Evolutionary conservation across 768 basidiomycete genomes (phyloP).

Genomic region (Mycena chlorophos): DNA sequence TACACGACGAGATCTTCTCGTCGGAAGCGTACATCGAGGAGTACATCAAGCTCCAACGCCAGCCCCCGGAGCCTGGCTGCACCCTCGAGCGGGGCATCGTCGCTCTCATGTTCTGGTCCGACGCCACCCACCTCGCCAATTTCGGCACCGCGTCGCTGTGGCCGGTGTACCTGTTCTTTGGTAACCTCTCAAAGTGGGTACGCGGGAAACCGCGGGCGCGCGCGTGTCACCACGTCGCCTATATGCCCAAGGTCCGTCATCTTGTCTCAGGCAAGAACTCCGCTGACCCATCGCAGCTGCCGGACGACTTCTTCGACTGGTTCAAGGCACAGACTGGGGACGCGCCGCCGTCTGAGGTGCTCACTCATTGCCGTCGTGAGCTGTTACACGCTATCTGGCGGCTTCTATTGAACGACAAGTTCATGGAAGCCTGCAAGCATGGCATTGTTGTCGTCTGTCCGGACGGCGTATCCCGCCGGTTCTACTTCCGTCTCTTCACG

Average conservation of each 20-base stretch:
- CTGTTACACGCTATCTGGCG: neutral
- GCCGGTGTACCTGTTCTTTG: constrained; percentile 32
- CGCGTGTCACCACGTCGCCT: constrained; percentile 3
- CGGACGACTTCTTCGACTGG: constrained; percentile 2
- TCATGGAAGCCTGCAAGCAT: constrained; percentile 1
- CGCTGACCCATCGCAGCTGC: neutral
- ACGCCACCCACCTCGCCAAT: constrained; percentile 21
- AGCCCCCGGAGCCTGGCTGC: neutral
- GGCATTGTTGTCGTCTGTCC: neutral
- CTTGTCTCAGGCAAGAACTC: neutral
- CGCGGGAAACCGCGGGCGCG: neutral
- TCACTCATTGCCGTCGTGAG: constrained; percentile 1
- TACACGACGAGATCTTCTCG: constrained; percentile 9
- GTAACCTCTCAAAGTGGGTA: constrained; percentile 31
- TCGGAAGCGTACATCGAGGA: constrained; percentile 5
- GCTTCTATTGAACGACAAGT: neutral
- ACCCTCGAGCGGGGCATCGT: constrained; percentile 11
- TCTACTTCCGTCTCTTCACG: constrained; percentile 2
- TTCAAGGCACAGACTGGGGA: neutral
- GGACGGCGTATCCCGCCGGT: constrained; percentile 1
- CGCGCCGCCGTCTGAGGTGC: neutral
- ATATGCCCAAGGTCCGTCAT: constrained; percentile 2
- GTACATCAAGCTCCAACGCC: neutral
- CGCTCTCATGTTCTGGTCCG: constrained; percentile 24
- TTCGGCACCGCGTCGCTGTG: constrained; percentile 24